Conservation (phyloP, 1,284 basidiomycete species). For the Papiliotrema flavescens region DNA sequence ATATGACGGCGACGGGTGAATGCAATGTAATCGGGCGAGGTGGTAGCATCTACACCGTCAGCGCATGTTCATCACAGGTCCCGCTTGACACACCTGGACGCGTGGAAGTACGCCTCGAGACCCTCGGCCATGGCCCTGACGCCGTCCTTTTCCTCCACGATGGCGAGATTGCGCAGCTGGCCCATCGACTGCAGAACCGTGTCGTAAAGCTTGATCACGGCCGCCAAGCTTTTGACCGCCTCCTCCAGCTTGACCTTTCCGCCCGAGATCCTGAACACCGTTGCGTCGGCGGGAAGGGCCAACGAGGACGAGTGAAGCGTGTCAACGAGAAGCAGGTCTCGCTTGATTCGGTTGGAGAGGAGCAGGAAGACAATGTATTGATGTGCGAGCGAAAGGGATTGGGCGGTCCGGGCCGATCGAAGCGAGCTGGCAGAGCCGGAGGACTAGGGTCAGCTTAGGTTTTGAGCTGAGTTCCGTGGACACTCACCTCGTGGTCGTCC, state of each 20-base stretch:
- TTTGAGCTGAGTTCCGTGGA: background rate
- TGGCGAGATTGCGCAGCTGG: slow-evolving; percentile 73
- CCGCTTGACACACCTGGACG: slow-evolving; percentile 57
- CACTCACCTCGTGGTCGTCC: slow-evolving; percentile 69
- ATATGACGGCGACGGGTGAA: slow-evolving; percentile 44
- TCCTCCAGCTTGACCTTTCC: slow-evolving; percentile 50
- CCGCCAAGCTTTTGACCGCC: slow-evolving; percentile 63
- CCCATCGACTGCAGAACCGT: slow-evolving; percentile 75
- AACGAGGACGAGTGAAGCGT: slow-evolving; percentile 54
- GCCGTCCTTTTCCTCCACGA: slow-evolving; percentile 83
- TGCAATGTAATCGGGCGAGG: slow-evolving; percentile 46
- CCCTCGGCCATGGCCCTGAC: slow-evolving; percentile 72
- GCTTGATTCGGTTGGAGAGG: slow-evolving; percentile 76
- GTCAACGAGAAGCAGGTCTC: slow-evolving; percentile 76
- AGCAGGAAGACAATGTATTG: slow-evolving; percentile 82
- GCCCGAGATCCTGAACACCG: slow-evolving; percentile 35
- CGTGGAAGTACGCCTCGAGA: slow-evolving; percentile 68
- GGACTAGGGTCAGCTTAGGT: slow-evolving; percentile 14
- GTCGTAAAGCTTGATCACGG: slow-evolving; percentile 81
- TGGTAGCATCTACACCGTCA: slow-evolving; percentile 31
- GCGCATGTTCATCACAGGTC: background rate
- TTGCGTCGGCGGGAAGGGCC: slow-evolving; percentile 34
- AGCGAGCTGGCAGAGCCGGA: slow-evolving; percentile 30
- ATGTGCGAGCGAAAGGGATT: slow-evolving; percentile 68
- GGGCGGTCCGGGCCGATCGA: slow-evolving; percentile 35